These are phyloP conservation scores for Areca catechu DNA, from an alignment of 176 grass and related monocot genomes.

Conservation along the genomic window DNA sequence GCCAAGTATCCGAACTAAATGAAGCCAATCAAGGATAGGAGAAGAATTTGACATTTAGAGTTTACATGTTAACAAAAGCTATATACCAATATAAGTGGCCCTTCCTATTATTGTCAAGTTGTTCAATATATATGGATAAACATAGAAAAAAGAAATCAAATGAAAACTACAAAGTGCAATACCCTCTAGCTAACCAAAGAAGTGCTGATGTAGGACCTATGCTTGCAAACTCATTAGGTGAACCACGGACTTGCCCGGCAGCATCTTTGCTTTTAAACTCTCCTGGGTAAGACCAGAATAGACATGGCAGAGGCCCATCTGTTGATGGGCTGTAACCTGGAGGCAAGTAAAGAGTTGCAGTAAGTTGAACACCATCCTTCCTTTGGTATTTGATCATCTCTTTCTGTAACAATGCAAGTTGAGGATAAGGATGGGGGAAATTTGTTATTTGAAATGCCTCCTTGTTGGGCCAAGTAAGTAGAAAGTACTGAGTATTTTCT, in stretches of 20 bases:
- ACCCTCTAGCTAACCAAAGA: slow-evolving; percentile 99
- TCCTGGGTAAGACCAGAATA: slow-evolving; percentile 97
- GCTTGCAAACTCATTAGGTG: slow-evolving; percentile 91
- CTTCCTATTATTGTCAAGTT: too few species aligned
- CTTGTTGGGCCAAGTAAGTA: slow-evolving; percentile 87
- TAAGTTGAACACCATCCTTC: slow-evolving; percentile 97
- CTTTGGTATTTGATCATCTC: slow-evolving; percentile 95
- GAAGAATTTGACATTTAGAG: too few species aligned
- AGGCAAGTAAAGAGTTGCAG: slow-evolving; percentile 84
- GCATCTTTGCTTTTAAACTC: slow-evolving; percentile 99
- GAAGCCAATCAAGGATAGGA: too few species aligned
- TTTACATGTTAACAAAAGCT: too few species aligned
- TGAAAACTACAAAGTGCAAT: slow-evolving; percentile 25
- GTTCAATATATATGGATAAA: slow-evolving; percentile 14
- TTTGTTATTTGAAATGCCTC: slow-evolving; percentile 89
- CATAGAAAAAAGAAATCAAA: slow-evolving; percentile 12
- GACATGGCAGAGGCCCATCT: slow-evolving; percentile 85
- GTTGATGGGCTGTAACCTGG: slow-evolving; percentile 69
- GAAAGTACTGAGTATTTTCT: slow-evolving; percentile 94
- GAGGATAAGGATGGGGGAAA: slow-evolving; percentile 95
- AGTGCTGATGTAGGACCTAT: slow-evolving; percentile 80
- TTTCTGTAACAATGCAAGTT: slow-evolving; percentile 78
- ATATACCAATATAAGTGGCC: too few species aligned
- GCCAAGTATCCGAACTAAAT: too few species aligned
- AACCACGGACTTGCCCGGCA: slow-evolving; percentile 95